Evolutionary conservation across 441 rosid genomes (phyloP).

Genomic region (Gossypium schwendimanii): DNA sequence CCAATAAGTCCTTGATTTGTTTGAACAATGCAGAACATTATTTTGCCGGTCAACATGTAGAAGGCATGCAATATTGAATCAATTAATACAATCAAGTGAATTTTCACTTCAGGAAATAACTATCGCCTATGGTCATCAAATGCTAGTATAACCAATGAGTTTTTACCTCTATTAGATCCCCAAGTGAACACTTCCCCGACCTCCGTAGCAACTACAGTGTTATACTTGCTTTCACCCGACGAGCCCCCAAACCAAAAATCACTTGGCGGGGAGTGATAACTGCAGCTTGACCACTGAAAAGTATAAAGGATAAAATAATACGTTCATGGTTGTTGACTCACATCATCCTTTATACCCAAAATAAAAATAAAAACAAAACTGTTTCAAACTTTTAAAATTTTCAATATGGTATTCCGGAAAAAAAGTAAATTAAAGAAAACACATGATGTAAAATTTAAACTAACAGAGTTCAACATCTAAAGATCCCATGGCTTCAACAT

Average conservation of each 20-base stretch:
- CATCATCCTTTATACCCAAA: background rate
- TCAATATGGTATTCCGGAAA: background rate
- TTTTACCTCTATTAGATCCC: conserved; percentile 97
- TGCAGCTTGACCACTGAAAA: conserved; percentile 95
- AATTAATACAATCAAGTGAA: background rate
- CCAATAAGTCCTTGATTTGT: background rate
- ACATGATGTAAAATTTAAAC: background rate
- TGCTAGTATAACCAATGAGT: background rate
- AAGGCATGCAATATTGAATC: background rate
- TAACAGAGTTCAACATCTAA: background rate
- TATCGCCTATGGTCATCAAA: background rate
- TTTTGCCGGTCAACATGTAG: background rate
- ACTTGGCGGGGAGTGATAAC: conserved; percentile 94
- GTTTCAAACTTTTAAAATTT: background rate
- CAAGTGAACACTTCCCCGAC: conserved; percentile 86
- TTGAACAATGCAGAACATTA: conserved; percentile 6
- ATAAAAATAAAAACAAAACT: background rate
- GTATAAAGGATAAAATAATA: conserved; percentile 27
- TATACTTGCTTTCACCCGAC: conserved; percentile 83
- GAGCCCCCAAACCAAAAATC: conserved; percentile 70
- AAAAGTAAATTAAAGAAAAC: background rate
- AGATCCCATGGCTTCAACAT: background rate
- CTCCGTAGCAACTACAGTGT: conserved; percentile 87
- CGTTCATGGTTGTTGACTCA: conserved; percentile 13
- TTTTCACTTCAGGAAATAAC: conserved; percentile 3